These are phyloP conservation scores for Gynostemma pentaphyllum DNA, from an alignment of 306 rosid genomes.

Conservation along the genomic window DNA sequence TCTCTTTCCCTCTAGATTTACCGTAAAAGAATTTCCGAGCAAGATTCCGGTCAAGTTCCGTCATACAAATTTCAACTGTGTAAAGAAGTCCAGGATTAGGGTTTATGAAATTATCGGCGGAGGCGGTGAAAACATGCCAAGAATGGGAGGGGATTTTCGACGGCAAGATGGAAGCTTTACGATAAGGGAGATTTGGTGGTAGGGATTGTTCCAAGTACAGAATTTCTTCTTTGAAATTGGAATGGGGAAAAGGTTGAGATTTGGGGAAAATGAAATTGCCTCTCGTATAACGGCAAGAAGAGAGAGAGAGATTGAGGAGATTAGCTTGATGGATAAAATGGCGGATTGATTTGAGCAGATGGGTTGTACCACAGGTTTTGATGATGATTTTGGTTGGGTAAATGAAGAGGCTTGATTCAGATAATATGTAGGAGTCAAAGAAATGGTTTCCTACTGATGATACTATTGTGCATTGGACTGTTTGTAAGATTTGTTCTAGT, in stretches of 20 bases:
- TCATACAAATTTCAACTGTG: conserved; percentile 93
- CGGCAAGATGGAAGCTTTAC: conserved; percentile 79
- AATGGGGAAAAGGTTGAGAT: conserved; percentile 79
- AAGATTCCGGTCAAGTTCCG: conserved; percentile 65
- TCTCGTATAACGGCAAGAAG: conserved; percentile 64
- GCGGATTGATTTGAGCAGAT: conserved; percentile 72
- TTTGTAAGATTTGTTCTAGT: conserved; percentile 48
- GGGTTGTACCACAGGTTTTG: conserved; percentile 98
- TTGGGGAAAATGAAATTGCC: conserved; percentile 76
- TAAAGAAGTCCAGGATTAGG: conserved; percentile 19
- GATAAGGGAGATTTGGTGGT: conserved; percentile 37
- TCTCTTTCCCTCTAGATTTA: conserved; percentile 65
- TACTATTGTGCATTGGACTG: conserved; percentile 86
- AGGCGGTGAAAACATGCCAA: conserved; percentile 85
- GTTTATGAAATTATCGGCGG: not conserved
- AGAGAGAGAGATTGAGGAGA: conserved; percentile 34
- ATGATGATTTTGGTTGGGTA: conserved; percentile 90
- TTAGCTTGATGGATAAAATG: conserved; percentile 58
- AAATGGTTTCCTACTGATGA: conserved; percentile 76
- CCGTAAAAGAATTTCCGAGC: conserved; percentile 66
- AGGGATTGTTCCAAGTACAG: conserved; percentile 39
- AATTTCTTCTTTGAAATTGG: conserved; percentile 74
- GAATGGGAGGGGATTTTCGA: conserved; percentile 57
- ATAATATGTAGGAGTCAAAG: conserved; percentile 80
- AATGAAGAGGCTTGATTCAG: conserved; percentile 93